A percentile compares a stretch with the other conserved stretches of the same genome.
Conservation (phyloP, 495 filamentous ascomycete genomes). For the Aspergillus ellipticus region DNA sequence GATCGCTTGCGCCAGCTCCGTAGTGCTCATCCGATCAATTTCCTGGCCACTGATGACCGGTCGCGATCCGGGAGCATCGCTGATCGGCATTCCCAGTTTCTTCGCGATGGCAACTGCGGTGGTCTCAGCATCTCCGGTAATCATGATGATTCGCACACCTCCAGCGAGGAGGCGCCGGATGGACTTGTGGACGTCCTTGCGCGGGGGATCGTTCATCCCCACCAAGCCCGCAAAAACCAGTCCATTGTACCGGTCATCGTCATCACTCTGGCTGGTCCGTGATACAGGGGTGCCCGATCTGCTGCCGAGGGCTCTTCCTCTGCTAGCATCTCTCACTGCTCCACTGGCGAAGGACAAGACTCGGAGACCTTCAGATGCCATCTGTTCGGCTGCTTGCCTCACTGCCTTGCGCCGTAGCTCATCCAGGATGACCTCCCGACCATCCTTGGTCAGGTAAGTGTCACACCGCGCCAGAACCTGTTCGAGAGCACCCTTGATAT, state of each 20-base stretch:
- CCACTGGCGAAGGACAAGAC: slow-evolving; percentile 93
- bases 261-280: slow-evolving; percentile 39
- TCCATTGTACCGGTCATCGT: slow-evolving; percentile 74
- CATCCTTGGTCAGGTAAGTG: slow-evolving; percentile 83
- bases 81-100: slow-evolving; percentile 85
- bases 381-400: slow-evolving; percentile 75
- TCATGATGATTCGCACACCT: slow-evolving; percentile 96
- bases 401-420: slow-evolving; percentile 69
- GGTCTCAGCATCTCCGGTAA: slow-evolving; percentile 92
- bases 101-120: slow-evolving; percentile 90
- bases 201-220: slow-evolving; percentile 95
- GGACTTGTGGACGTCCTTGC: slow-evolving; percentile 81
- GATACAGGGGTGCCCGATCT: slow-evolving; percentile 50
- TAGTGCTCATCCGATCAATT: slow-evolving; percentile 82
- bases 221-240: slow-evolving; percentile 88
- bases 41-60: slow-evolving; percentile 85
- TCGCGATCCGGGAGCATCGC: slow-evolving; percentile 41
- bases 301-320: slow-evolving; percentile 36
- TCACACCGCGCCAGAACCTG: slow-evolving; percentile 82
- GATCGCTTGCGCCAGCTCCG: slow-evolving; percentile 78
- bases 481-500: slow-evolving; percentile 94
- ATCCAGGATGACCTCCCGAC: slow-evolving; percentile 83
- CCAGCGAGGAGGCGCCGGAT: slow-evolving; percentile 90
- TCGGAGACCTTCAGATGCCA: slow-evolving; percentile 88
- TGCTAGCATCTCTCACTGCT: slow-evolving; percentile 27